These are phyloP conservation scores for Ophiostoma ulmi DNA, from an alignment of 2,329 filamentous ascomycete genomes.

Conservation along the genomic window DNA sequence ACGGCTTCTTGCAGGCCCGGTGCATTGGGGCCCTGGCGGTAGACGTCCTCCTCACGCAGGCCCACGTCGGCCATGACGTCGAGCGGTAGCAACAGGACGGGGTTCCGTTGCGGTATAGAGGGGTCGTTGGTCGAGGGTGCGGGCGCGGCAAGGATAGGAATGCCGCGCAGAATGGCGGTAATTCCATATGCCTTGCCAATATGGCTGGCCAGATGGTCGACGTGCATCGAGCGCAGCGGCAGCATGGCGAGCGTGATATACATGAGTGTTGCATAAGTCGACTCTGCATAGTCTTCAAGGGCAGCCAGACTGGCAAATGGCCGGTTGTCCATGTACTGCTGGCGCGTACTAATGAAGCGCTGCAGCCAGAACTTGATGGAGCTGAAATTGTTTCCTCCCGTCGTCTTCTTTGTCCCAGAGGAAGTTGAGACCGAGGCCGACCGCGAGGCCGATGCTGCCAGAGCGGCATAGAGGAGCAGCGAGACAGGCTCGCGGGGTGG, in stretches of 20 bases:
- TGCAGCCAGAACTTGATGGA: conserved; percentile 67
- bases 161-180: conserved; percentile 73
- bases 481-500: conserved; percentile 91
- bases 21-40: conserved; percentile 72
- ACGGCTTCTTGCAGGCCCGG: conserved; percentile 81
- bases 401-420: neutral
- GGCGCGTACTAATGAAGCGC: conserved; percentile 73
- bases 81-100: conserved; percentile 69
- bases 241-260: conserved; percentile 80
- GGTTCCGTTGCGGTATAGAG: conserved; percentile 39
- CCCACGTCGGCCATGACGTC: conserved; percentile 82
- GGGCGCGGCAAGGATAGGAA: conserved; percentile 82
- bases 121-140: conserved; percentile 44
- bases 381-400: conserved; percentile 28
- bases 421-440: conserved; percentile 35
- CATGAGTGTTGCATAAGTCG: conserved; percentile 87
- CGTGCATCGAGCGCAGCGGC: conserved; percentile 72
- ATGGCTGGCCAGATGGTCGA: conserved; percentile 90
- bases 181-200: conserved; percentile 94
- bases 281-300: conserved; percentile 85
- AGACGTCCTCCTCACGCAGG: conserved; percentile 83
- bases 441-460: conserved; percentile 54
- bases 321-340: conserved; percentile 76
- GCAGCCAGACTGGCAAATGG: conserved; percentile 69
- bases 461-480: conserved; percentile 69